Conservation (phyloP, 805 yeast species). For the Ogataea philodendri region DNA sequence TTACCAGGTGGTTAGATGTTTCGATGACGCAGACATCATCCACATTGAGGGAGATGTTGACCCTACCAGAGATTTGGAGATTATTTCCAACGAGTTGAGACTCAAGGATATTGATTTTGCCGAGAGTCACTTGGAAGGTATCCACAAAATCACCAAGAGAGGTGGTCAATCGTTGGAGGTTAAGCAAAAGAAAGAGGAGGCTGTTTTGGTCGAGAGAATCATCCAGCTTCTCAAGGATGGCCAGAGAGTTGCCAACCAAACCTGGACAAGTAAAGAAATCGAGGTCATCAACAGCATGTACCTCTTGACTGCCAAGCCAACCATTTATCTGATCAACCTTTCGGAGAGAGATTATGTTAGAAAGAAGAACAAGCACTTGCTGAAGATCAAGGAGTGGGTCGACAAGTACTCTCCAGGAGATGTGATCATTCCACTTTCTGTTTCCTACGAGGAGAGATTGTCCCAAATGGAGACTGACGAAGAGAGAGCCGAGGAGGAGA, state of each 20-base stretch:
- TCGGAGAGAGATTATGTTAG: constrained; percentile 64
- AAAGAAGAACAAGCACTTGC: constrained; percentile 49
- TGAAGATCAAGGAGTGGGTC: constrained; percentile 63
- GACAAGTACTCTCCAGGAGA: constrained; percentile 66
- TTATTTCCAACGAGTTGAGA: constrained; percentile 87
- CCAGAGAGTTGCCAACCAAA: constrained; percentile 54
- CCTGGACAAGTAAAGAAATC: constrained; percentile 65
- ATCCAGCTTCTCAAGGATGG: constrained; percentile 67
- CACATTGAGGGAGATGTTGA: constrained; percentile 97
- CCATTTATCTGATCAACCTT: constrained; percentile 71
- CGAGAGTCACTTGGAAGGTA: constrained; percentile 53
- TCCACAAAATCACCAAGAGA: constrained; percentile 56
- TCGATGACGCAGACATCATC: constrained; percentile 95
- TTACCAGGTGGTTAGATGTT: constrained; percentile 96
- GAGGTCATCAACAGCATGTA: constrained; percentile 66
- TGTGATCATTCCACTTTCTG: constrained; percentile 88
- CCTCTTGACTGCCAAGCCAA: constrained; percentile 86
- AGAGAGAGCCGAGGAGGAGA: constrained; percentile 36
- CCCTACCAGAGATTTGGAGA: constrained; percentile 92
- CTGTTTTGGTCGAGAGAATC: constrained; percentile 51
- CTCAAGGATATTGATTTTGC: constrained; percentile 95
- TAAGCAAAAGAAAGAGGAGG: constrained; percentile 62
- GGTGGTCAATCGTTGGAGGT: constrained; percentile 67
- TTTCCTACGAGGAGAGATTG: constrained; percentile 86
- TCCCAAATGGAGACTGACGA: constrained; percentile 78